phyloP scores from a whole-genome alignment of 2,329 filamentous ascomycete genomes.

The Aspergillus luchuensis region DNA sequence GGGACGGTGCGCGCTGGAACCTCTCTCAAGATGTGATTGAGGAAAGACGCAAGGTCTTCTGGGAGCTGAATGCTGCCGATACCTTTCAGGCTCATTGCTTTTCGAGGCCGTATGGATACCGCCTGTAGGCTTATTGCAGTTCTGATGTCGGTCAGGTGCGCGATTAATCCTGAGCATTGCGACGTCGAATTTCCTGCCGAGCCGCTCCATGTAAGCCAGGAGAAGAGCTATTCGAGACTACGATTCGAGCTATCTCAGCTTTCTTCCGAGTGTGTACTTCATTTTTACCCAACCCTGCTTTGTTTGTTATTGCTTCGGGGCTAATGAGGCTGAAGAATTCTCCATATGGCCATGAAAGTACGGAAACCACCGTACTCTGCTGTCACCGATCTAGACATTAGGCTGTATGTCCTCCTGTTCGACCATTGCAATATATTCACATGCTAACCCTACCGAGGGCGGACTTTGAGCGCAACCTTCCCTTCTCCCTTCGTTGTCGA shows the following conservation, averaged over 20 bases:
- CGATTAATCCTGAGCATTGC: constrained; percentile 7
- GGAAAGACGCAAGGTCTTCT: constrained; percentile 9
- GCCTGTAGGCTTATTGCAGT: background rate
- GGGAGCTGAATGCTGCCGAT: constrained; percentile 4
- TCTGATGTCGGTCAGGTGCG: background rate
- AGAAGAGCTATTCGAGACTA: constrained; percentile 4
- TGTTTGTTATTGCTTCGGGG: background rate
- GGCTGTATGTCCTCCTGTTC: background rate
- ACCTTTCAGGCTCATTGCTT: constrained; percentile 6
- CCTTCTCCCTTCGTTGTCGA: constrained; percentile 4
- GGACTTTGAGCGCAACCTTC: constrained; percentile 3
- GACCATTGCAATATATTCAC: background rate
- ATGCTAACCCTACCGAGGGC: background rate
- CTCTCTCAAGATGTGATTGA: background rate
- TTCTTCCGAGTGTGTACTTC: constrained; percentile 4
- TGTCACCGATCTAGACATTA: background rate
- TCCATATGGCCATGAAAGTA: constrained; percentile 6
- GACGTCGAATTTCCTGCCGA: constrained; percentile 4
- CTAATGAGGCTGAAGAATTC: background rate
- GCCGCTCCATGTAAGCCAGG: background rate
- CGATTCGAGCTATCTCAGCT: constrained; percentile 5
- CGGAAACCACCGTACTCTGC: constrained; percentile 4
- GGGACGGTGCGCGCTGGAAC: constrained; percentile 5
- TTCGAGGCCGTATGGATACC: background rate
- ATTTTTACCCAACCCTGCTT: too few relatives aligned